Base-by-base conservation (phyloP, 2,329 filamentous ascomycete species). In the Westerdykella ornata region DNA sequence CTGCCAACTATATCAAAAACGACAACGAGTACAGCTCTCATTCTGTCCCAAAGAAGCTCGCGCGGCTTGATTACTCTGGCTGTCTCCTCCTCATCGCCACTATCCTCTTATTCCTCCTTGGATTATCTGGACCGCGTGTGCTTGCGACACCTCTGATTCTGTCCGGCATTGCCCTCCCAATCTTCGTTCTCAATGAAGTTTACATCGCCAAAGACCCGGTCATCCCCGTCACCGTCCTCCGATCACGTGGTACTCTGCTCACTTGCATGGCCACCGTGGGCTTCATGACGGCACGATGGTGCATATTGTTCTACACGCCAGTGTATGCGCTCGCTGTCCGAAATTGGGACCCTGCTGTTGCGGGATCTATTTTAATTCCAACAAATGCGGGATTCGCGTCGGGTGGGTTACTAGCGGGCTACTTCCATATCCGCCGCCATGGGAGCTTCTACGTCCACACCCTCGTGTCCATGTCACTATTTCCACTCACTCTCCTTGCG, bases 211-310 rank as follows among this genome's bases (percentile, higher is more conserved):
- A 65, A 1, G 82, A 88, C 31, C 87, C 88, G 3, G 80, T 94
- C 57, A 82, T 94, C 38, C 86, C 87, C 1, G 68, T 89, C 37
- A 65, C 74, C 1, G 73, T 92, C 1, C 74, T 94, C 19, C 76
- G 73, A 38, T 86, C 82, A 9, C 77, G 82, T 19, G 82, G 81
- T 20, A 79, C 85, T 1, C 69, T 90, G 3, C 67, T 90, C 16
- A 84, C 84, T 1, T 90, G 86, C 57, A 56, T 89, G 16, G 76
- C 82, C 1, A 85, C 88, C 37, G 73, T 89, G 0, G 81, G 83
- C 15, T 76, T 88, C 60, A 90, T 94, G 85, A 81, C 85, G 59
- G 76, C 84, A 2, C 81, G 88, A 43, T 94, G 86, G 87, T 75
- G 75, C 5, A 74, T 94, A 2, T 72, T 94, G 6, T 92, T 88